Evolutionary conservation across 345 rosid species (phyloP), one percentile per base, ranked within the genome.

Genomic region (Pelargonium nanum): DNA sequence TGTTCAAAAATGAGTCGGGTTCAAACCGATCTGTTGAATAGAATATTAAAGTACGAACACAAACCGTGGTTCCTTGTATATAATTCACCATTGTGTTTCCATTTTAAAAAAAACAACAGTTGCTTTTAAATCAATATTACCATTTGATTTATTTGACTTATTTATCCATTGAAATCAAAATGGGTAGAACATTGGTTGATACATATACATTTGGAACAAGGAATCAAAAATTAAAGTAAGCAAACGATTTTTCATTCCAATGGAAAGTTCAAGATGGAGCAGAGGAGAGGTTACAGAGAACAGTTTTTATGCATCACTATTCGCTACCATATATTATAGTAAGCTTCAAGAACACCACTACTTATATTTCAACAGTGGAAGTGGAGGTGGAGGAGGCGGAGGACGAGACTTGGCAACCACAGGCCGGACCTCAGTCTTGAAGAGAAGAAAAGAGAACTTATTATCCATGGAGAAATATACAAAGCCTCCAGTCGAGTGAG

Each of bases 351-450:
- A n/a, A n/a, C n/a, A 20, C 5, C 19, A 56, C 22, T 58, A 32
- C 24, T 58, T n/a, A 16, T 21, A 55, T 23, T 56, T 56, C 48
- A 40, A 40, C 48, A 40, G 2, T 12, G 15, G 15, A 15, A 17
- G 48, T 2, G 48, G 16, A 40, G 66, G 25, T 44, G 77, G 70
- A 26, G 55, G 15, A 15, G 48, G 48, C 10, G 48, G 16, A 40
- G 66, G 25, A 53, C 75, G 70, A 26, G 55, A 6, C 59, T 58
- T 75, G 13, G 17, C 53, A 20, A 65, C n/a, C n/a, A n/a, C 61
- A 7, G 78, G 80, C n/a, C 70, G 76, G n/a, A 76, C 77, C 75
- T 81, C 81, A 4, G 87, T 85, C 74, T 84, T 86, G 68, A 86
- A 82, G 32, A 86, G 80, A 55, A 82, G 85, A 63, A 86, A 68